These are phyloP conservation scores for Pichia sporocuriosa DNA, from an alignment of 805 yeast species.

Conservation along the genomic window DNA sequence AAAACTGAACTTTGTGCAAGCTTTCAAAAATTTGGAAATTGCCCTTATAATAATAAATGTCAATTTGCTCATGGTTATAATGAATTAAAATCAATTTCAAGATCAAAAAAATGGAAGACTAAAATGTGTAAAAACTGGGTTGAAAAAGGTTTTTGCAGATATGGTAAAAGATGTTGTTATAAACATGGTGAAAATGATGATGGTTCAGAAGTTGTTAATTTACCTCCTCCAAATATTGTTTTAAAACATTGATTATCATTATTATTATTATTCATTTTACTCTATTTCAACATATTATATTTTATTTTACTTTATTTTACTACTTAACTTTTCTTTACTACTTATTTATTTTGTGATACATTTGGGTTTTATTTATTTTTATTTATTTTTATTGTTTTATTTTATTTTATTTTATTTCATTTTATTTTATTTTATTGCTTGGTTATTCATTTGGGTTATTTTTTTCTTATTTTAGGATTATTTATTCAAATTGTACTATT, in stretches of 20 bases:
- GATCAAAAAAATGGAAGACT: slow-evolving; percentile 82
- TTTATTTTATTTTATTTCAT: background rate
- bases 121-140: slow-evolving; percentile 89
- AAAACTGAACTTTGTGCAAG: slow-evolving; percentile 88
- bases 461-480: background rate
- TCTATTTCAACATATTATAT: background rate
- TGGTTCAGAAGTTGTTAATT: slow-evolving; percentile 6
- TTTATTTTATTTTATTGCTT: background rate
- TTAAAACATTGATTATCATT: background rate
- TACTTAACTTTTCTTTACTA: background rate
- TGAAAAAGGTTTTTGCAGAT: slow-evolving; percentile 74
- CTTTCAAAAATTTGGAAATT: slow-evolving; percentile 57
- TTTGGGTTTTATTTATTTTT: background rate
- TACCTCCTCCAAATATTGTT: background rate
- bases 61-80: slow-evolving; percentile 88
- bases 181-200: slow-evolving; percentile 54
- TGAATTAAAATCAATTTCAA: slow-evolving; percentile 65
- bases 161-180: slow-evolving; percentile 89
- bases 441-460: background rate
- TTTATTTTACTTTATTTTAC: background rate
- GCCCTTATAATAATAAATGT: slow-evolving; percentile 88
- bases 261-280: background rate
- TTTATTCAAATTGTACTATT: no score
- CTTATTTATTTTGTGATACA: background rate
- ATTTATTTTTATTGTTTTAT: background rate